These are phyloP conservation scores for Russula emetica DNA, from an alignment of 768 basidiomycete species.

Conservation along the genomic window DNA sequence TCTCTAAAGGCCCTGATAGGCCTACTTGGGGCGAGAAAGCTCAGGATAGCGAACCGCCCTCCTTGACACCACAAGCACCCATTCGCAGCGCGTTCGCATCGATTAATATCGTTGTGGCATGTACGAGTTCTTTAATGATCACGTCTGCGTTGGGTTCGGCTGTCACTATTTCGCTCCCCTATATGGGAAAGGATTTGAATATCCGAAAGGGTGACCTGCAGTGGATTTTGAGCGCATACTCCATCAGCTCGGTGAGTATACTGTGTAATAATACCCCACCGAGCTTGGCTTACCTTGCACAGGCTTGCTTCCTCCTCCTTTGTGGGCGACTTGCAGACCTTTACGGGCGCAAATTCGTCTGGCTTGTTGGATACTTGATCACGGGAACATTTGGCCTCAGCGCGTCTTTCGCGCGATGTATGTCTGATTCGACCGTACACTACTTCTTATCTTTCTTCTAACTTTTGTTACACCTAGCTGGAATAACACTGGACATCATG, in stretches of 20 bases:
- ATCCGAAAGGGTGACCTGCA: conserved; percentile 53
- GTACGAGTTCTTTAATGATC: conserved; percentile 34
- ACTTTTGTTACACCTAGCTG: conserved; percentile 38
- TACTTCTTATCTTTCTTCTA: neutral
- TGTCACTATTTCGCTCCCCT: conserved; percentile 33
- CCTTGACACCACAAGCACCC: neutral
- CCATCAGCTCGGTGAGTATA: conserved; percentile 56
- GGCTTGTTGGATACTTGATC: conserved; percentile 53
- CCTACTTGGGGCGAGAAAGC: neutral
- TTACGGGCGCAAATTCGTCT: conserved; percentile 67
- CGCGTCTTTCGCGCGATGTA: conserved; percentile 59
- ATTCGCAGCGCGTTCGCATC: conserved; percentile 13
- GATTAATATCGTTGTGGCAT: conserved; percentile 30
- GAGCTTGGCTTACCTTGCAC: neutral
- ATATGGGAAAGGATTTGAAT: conserved; percentile 38
- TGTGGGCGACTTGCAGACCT: conserved; percentile 78
- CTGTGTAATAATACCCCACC: neutral
- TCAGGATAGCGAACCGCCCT: neutral
- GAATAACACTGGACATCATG: conserved; percentile 60
- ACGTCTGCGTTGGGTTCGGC: conserved; percentile 31
- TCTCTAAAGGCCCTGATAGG: neutral
- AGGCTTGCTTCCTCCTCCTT: conserved; percentile 77
- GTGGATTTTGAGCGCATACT: conserved; percentile 65
- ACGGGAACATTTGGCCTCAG: conserved; percentile 57
- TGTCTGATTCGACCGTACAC: conserved; percentile 9